Evolutionary conservation across 768 basidiomycete species (phyloP), one percentile per base, ranked within the genome.

Genomic region (Boletus rubropictus): DNA sequence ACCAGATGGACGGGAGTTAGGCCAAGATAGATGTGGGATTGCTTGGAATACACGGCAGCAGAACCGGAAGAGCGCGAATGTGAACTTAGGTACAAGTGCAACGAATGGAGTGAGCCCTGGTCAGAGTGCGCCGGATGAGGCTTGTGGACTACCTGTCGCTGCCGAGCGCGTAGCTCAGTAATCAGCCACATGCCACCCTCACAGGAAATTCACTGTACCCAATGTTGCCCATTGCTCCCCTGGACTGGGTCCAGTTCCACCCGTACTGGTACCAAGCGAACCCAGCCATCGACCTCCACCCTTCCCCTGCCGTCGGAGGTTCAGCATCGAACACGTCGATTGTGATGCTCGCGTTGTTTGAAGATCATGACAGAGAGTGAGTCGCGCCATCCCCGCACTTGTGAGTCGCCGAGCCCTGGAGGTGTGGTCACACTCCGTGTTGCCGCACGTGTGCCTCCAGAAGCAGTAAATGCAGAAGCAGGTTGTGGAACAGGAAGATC

Each of bases 291-390:
- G 70, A 69, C 49, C 78, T 71, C 86, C 86, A 88, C 5, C 76
- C 69, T 45, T 76, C 77, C 17, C 72, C 73, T 21, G 85, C 79
- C 46, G 60, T 59, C 3, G 86, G 86, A 7, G 86, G 86, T 20
- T 73, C 81, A 28, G 86, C 82, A 50, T 89, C 86, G 14, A 86
- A 66, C 5, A 85, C 59, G 57, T 87, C 83, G 17, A 81, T 74
- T 3, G 72, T 65, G 44, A 81, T 20, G 12, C 62, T 55, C 7
- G 58, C 67, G 2, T 52, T 65, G 32, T 64, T 54, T 14, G 55
- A 62, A 24, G 64, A 63, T 31, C 67, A 65, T 59, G n/a, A 57
- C 63, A 43, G 49, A 59, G 44, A 54, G 62, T 52, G 64, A 72
- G 40, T 65, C 65, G 27, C 66, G 66, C 71, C 66, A 72, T 15